These are phyloP conservation scores for Trypanosoma avium DNA, from an alignment of 208 protist genomes.

Conservation along the genomic window DNA sequence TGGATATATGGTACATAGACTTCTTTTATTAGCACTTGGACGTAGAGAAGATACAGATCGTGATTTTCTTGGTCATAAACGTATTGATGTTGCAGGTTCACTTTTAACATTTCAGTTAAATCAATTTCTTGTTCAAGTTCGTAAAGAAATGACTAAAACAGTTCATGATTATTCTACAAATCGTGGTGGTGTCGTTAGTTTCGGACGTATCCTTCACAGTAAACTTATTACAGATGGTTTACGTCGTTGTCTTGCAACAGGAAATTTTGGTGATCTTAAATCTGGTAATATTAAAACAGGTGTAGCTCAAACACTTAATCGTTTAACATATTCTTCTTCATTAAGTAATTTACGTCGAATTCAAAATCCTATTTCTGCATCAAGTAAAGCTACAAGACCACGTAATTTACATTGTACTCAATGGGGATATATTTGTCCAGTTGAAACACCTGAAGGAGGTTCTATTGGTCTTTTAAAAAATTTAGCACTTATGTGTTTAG, in stretches of 20 bases:
- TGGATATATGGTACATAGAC: constrained; percentile 89
- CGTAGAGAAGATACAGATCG: constrained; percentile 87
- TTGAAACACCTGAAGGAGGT: constrained; percentile 96
- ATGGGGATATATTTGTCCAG: constrained; percentile 96
- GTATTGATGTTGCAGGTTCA: constrained; percentile 93
- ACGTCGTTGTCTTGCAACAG: constrained; percentile 96
- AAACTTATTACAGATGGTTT: constrained; percentile 77
- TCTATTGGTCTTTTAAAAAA: constrained; percentile 97
- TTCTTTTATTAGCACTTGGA: constrained; percentile 78
- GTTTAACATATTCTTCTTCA: constrained; percentile 96
- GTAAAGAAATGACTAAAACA: constrained; percentile 49
- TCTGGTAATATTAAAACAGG: constrained; percentile 54
- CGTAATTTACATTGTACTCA: constrained; percentile 97
- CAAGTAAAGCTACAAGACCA: constrained; percentile 92
- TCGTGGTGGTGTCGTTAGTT: constrained; percentile 50
- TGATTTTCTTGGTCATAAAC: constrained; percentile 96
- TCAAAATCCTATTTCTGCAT: constrained; percentile 96
- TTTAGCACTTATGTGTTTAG: constrained; percentile 90
- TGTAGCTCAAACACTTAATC: constrained; percentile 94
- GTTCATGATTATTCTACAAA: constrained; percentile 51
- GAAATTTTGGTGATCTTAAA: constrained; percentile 94
- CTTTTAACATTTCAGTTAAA: constrained; percentile 70
- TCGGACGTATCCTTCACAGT: constrained; percentile 38
- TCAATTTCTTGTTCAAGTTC: constrained; percentile 36
- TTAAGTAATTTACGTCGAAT: constrained; percentile 98